These are phyloP conservation scores for Boeremia exigua DNA, from an alignment of 2,329 filamentous ascomycete species.

Conservation along the genomic window DNA sequence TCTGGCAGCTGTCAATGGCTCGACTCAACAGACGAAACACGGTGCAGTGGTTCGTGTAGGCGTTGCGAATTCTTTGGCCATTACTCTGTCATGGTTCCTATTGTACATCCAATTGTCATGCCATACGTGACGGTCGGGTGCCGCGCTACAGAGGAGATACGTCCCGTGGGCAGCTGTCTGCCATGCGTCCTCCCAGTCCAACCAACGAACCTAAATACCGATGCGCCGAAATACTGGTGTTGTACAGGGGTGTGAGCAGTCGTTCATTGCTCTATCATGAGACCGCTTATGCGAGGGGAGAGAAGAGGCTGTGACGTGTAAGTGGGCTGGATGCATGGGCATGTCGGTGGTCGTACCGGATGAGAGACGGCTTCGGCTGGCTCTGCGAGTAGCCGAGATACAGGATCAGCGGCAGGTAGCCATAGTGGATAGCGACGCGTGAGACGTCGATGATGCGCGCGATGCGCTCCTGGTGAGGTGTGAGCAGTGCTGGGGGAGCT, in stretches of 20 bases:
- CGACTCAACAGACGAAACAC: no score
- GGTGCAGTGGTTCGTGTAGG: no score
- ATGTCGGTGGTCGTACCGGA: constrained; percentile 60
- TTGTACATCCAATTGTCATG: constrained; percentile 29
- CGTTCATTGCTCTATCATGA: constrained; percentile 20
- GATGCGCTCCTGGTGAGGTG: constrained; percentile 81
- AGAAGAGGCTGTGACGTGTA: constrained; percentile 41
- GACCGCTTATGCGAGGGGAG: constrained; percentile 43
- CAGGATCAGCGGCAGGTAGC: constrained; percentile 94
- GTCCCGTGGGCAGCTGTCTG: constrained; percentile 6
- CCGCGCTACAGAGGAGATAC: constrained; percentile 23
- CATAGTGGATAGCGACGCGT: constrained; percentile 94
- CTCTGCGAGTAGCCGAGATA: constrained; percentile 97
- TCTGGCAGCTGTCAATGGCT: no score
- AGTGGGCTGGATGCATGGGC: constrained; percentile 23
- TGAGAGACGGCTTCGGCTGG: constrained; percentile 83
- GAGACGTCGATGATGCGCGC: constrained; percentile 95
- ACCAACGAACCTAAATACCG: constrained; percentile 23
- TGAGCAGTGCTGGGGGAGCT: constrained; percentile 27
- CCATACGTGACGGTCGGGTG: constrained; percentile 20
- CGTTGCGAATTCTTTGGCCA: not conserved
- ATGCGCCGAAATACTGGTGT: constrained; percentile 39
- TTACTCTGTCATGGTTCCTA: constrained; percentile 14
- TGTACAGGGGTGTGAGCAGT: constrained; percentile 37
- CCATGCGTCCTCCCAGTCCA: constrained; percentile 13